Percentiles rank a stretch among this genome's conserved stretches.
Conservation (phyloP, 2,329 filamentous ascomycete species). For the Didymella pomorum region DNA sequence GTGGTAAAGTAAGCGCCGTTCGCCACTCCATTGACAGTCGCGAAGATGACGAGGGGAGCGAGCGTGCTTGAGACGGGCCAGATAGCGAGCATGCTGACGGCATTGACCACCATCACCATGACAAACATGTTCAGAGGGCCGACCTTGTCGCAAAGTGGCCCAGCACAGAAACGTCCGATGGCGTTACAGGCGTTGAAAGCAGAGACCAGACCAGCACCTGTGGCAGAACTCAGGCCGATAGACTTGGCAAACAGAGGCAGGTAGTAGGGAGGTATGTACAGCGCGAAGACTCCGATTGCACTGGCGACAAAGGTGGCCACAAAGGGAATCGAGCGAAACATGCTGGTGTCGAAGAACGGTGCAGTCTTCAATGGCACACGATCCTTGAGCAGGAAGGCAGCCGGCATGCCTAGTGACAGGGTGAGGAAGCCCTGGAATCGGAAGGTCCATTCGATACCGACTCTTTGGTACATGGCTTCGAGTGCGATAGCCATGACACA, state of each 20-base stretch:
- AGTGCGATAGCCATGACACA: slow-evolving; percentile 36
- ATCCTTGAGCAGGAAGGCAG: slow-evolving; percentile 36
- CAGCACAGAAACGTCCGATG: slow-evolving; percentile 35
- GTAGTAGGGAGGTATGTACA: slow-evolving; percentile 40
- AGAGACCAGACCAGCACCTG: slow-evolving; percentile 35
- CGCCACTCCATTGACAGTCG: slow-evolving; percentile 38
- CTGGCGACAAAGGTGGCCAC: slow-evolving; percentile 33
- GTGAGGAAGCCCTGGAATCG: slow-evolving; percentile 36
- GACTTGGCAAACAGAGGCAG: slow-evolving; percentile 39
- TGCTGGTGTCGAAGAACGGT: slow-evolving; percentile 34
- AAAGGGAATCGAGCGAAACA: slow-evolving; percentile 36
- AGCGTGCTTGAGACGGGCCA: slow-evolving; percentile 39
- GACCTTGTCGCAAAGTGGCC: slow-evolving; percentile 40
- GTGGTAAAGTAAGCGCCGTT: slow-evolving; percentile 42
- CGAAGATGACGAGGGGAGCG: slow-evolving; percentile 35
- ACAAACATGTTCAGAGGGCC: slow-evolving; percentile 44
- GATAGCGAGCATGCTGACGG: slow-evolving; percentile 40
- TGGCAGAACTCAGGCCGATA: slow-evolving; percentile 32
- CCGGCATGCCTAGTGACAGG: slow-evolving; percentile 34
- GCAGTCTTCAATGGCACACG: slow-evolving; percentile 29
- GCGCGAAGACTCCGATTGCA: slow-evolving; percentile 35
- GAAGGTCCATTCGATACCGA: slow-evolving; percentile 41
- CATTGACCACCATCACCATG: slow-evolving; percentile 36
- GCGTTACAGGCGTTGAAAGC: slow-evolving; percentile 41
- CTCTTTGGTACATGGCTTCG: slow-evolving; percentile 33